A percentile compares a stretch with the other conserved stretches of the same genome.
Conservation (phyloP, 768 basidiomycete species). For the Lactarius hengduanensis region DNA sequence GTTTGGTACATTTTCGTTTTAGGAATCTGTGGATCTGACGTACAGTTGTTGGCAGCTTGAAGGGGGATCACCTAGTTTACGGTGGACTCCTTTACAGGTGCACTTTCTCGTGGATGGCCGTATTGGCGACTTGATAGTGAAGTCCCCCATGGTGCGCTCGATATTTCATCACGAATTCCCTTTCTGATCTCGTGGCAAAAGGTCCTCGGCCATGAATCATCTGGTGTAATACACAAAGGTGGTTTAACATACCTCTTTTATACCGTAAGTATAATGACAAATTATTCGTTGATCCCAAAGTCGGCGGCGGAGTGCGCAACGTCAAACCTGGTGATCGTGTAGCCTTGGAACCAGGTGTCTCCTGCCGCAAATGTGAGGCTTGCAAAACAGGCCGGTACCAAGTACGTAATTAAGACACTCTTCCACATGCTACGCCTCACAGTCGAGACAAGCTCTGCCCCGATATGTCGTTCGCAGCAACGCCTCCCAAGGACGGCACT, state of each 20-base stretch:
- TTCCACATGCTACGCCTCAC: background rate
- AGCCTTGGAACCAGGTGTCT: constrained; percentile 88
- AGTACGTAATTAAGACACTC: constrained; percentile 40
- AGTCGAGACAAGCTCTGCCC: constrained; percentile 68
- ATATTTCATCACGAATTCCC: constrained; percentile 10
- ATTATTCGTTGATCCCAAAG: constrained; percentile 37
- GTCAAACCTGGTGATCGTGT: constrained; percentile 84
- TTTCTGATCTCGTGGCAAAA: constrained; percentile 32
- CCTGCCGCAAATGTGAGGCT: constrained; percentile 77
- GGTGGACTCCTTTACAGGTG: constrained; percentile 44
- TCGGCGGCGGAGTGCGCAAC: constrained; percentile 72
- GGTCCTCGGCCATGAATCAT: constrained; percentile 94
- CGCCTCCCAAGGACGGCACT: constrained; percentile 92
- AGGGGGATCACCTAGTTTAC: constrained; percentile 24
- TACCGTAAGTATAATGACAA: background rate
- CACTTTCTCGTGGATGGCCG: constrained; percentile 78
- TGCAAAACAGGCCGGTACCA: constrained; percentile 87
- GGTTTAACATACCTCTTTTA: background rate
- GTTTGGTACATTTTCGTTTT: constrained; percentile 10
- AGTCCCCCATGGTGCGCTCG: constrained; percentile 67
- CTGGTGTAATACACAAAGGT: constrained; percentile 76
- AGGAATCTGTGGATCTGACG: constrained; percentile 94
- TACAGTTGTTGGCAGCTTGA: constrained; percentile 35
- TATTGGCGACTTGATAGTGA: constrained; percentile 77
- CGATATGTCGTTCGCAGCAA: constrained; percentile 85